A percentile compares a stretch with the other conserved stretches of the same genome.
Evolutionary conservation across 352 stramenopile genomes (phyloP).

Genomic region (Phytophthora quininea): DNA sequence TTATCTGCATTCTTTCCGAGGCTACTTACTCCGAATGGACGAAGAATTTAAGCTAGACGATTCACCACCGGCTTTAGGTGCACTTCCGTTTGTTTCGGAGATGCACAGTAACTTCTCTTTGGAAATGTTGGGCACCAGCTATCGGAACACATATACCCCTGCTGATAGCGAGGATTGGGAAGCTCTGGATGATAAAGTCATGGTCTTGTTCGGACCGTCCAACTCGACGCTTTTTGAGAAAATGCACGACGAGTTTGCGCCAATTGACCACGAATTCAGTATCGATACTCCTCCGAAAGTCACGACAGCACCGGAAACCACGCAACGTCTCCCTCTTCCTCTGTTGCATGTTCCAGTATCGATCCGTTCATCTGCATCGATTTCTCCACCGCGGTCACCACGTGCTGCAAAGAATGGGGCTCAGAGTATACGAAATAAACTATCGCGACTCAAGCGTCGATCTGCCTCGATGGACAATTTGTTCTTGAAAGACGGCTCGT

Average conservation of each 20-base stretch:
- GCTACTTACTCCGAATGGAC: conserved; percentile 54
- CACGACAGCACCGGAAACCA: conserved; percentile 14
- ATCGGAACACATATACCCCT: conserved; percentile 39
- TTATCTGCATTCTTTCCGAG: conserved; percentile 61
- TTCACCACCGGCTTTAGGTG: conserved; percentile 5
- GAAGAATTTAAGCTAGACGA: conserved; percentile 15
- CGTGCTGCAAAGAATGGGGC: conserved; percentile 54
- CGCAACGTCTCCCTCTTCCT: conserved; percentile 15
- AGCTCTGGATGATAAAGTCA: conserved; percentile 31
- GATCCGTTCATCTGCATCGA: conserved; percentile 19
- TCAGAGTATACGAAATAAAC: conserved; percentile 56
- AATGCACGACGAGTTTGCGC: conserved; percentile 56
- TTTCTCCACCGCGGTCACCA: conserved; percentile 24
- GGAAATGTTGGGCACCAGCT: conserved; percentile 67
- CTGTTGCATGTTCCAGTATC: conserved; percentile 21
- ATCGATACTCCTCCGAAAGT: conserved; percentile 28
- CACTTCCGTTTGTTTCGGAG: conserved; percentile 40
- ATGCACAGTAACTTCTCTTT: conserved; percentile 63
- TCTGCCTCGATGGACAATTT: conserved; percentile 78
- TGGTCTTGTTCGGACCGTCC: conserved; percentile 36
- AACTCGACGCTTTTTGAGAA: conserved; percentile 36
- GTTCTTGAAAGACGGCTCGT: conserved; percentile 69
- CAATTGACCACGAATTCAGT: conserved; percentile 55
- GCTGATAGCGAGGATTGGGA: conserved; percentile 23
- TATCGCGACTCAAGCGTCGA: conserved; percentile 62